Evolutionary conservation across 2,329 filamentous ascomycete species (phyloP), one percentile per base, ranked within the genome.

Genomic region (Pseudocercospora ulei): DNA sequence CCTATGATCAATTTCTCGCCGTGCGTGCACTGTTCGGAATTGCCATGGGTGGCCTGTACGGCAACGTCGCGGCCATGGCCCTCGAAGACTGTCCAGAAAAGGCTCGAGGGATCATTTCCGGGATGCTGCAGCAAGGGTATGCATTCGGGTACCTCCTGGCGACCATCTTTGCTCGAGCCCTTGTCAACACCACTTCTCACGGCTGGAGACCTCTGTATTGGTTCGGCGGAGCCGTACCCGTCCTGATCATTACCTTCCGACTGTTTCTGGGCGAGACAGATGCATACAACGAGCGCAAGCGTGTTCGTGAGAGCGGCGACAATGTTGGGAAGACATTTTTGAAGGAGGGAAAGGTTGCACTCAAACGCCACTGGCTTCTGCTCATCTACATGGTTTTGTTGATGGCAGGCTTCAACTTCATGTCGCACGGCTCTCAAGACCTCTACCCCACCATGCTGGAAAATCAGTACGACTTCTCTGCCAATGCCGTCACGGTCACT

Each of bases 351-450:
- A 82, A 82, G 53, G 74, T 87, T 0, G 85, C 84, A 0, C 56
- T 93, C 18, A 79, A 75, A 61, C 73, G 75, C 7, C 83, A 93
- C 61, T 93, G 86, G 86, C 48, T 84, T 8, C 62, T 92, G 2
- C 67, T 94, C 39, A 66, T 77, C 22, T 94, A 94, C 62, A 68
- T 93, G 41, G 82, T 93, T 4, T 66, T 93, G 1, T 68, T 93
- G 24, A 92, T 92, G 83, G 80, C 83, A 1, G 84, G 84, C 3
- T 90, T 93, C 68, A 93, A 92, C 64, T 92, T 90, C 57, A 86
- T 90, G 81, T 82, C 78, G 11, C 82, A 87, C 56, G 82, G 82
- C 38, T 80, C 75, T 13, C 76, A 81, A 53, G 75, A 80, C 58
- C 60, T 77, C 2, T 78, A 76, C 47, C 73, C 71, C 0, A 75